Evolutionary conservation across 306 rosid genomes (phyloP), one percentile per base, ranked within the genome.

Genomic region (Quercus ilex): DNA sequence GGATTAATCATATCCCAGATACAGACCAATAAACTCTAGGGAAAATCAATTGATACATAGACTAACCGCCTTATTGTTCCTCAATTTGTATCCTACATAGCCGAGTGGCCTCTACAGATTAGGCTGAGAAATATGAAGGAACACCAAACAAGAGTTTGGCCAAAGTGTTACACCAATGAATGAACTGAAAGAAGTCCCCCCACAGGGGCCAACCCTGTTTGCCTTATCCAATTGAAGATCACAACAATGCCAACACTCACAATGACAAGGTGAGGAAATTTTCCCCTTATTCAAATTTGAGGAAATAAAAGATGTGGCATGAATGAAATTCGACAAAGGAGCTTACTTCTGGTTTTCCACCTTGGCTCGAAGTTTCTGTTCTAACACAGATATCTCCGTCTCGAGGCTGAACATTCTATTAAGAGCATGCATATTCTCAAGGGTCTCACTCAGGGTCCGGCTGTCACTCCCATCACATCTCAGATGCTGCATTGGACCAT

Each of bases 401-500:
- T 90, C 99, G 25, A 96, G 98, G 83, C 91, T 92, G 88, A 96
- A 96, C 99, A 96, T 96, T 85, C 99, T 91, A 72, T 96, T 96
- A 74, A 96, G 88, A 74, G 98, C 97, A 62, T 96, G 98, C 99
- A 96, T 96, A 79, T 96, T 96, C 88, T 96, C 99, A 33, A 96
- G 94, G 18, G 99, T 91, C 84, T 96, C 99, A 2, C 87, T 89
- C 63, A 96, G 85, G 68, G 98, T 93, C 56, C 98, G 88, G 87
- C 90, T 93, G 71, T 96, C 99, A 79, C 91, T 96, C 60, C 99
- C 99, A 74, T 96, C 99, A 52, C 98, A 93, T 86, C 99, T 90
- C 73, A 96, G 85, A 83, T 96, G 99, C 83, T 96, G 97, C 99
- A 96, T 93, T 23, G 99, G 99, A 77, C 99, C 99, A 74, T 96